Evolutionary conservation across 2,329 filamentous ascomycete genomes (phyloP).

Genomic region (Amauroascus niger): DNA sequence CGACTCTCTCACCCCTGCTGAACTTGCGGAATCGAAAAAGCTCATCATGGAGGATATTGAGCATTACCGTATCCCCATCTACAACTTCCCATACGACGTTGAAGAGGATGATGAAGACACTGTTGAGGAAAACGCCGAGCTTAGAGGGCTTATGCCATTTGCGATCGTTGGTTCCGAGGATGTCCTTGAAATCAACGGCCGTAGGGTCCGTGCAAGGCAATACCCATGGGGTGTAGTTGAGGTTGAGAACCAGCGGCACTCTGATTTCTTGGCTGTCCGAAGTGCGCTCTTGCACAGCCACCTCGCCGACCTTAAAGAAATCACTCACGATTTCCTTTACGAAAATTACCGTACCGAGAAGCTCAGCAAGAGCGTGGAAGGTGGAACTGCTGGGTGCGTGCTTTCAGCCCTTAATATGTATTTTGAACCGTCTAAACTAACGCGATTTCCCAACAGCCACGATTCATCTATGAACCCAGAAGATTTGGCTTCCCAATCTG

Average conservation of each 20-base stretch:
- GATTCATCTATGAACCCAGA: conserved; percentile 49
- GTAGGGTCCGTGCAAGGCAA: conserved; percentile 85
- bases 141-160: conserved; percentile 95
- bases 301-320: conserved; percentile 96
- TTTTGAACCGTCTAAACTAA: conserved; percentile 8
- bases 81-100: conserved; percentile 99
- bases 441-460: conserved; percentile 11
- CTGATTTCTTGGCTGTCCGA: conserved; percentile 93
- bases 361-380: conserved; percentile 97
- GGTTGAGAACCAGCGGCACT: conserved; percentile 98
- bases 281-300: conserved; percentile 96
- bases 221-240: conserved; percentile 99
- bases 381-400: conserved; percentile 76
- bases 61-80: conserved; percentile 98
- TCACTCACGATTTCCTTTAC: conserved; percentile 99
- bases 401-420: not conserved
- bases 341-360: conserved; percentile 99
- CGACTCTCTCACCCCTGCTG: conserved; percentile 89
- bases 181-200: conserved; percentile 83
- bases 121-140: conserved; percentile 96
- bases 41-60: conserved; percentile 99
- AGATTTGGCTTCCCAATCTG: conserved; percentile 90
- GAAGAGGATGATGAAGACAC: conserved; percentile 99
- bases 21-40: conserved; percentile 98
- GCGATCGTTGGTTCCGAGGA: conserved; percentile 98